These are phyloP conservation scores for Tetrahymena elliotti DNA, from an alignment of 73 alveolate genomes.

Conservation along the genomic window DNA sequence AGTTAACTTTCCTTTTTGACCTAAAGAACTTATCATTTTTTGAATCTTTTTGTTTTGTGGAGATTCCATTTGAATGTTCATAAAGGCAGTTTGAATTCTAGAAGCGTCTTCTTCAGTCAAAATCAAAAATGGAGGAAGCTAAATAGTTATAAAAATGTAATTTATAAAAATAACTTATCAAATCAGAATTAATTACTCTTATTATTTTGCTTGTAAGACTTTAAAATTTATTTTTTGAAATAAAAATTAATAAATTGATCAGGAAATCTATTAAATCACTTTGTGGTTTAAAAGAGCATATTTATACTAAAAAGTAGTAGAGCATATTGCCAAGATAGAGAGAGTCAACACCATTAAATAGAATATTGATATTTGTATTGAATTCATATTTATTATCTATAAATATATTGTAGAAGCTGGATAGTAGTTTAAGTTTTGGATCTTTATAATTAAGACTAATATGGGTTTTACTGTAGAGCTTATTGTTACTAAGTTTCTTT, in stretches of 20 bases:
- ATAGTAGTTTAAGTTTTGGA: neutral
- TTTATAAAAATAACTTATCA: neutral
- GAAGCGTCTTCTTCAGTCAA: neutral
- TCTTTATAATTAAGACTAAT: neutral
- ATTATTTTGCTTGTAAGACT: neutral
- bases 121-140: neutral
- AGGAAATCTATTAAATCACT: neutral
- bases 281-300: neutral
- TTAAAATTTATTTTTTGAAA: neutral
- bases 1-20: neutral
- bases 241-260: neutral
- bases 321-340: neutral
- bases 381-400: neutral
- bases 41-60: neutral
- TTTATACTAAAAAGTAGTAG: neutral
- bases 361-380: neutral
- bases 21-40: neutral
- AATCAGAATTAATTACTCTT: neutral
- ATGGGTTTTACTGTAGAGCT: neutral
- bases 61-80: neutral
- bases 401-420: neutral
- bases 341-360: neutral
- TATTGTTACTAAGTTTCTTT: neutral
- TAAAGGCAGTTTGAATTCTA: neutral
- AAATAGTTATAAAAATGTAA: neutral